Evolutionary conservation across 805 yeast genomes (phyloP), one percentile per base, ranked within the genome.

Genomic region (Vanderwaltozyma polyspora): DNA sequence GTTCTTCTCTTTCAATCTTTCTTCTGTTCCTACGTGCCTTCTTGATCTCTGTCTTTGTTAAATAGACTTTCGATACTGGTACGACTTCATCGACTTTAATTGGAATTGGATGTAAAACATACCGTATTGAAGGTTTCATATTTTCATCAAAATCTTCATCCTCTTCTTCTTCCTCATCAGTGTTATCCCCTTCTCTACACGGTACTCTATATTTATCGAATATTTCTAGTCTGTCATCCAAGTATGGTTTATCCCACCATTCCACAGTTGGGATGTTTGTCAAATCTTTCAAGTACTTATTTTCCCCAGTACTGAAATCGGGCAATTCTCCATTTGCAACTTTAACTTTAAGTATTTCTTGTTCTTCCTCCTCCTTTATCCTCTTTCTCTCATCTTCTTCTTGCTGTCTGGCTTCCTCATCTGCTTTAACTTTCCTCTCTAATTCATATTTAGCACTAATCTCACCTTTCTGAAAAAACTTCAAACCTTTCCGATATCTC

Each of bases 171-270:
- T 48, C 52, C 14, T 53, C 42, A 16, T 43, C 48, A n/a, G 47
- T 46, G 8, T 42, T 45, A 10, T 41, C 42, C 14, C 42, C 47
- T 19, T 36, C 18, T 13, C 37, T 42, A 11, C 45, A 44, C 17
- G 63, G 58, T 1, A 45, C 45, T 19, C 56, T 63, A 32, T 63
- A 61, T 10, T 61, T 55, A 1, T 59, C 60, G n/a, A 65, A 38
- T 26, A 61, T 48, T 2, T 51, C 52, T 43, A 71, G 67, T 27
- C 50, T 50, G 3, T 56, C 55, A 19, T 61, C 62, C 2, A 80
- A 44, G 31, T 73, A 70, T 2, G 73, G 73, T 35, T 58, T 52
- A 58, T 89, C 95, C 96, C 96, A 89, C 95, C 95, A 85, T 55
- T 86, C 95, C 2, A 76, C 57, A 2, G 37, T 40, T 0, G 94